A percentile compares a stretch with the other conserved stretches of the same genome.
phyloP scores from a whole-genome alignment of 1,284 basidiomycete genomes.

The Apiotrichum laibachii region DNA sequence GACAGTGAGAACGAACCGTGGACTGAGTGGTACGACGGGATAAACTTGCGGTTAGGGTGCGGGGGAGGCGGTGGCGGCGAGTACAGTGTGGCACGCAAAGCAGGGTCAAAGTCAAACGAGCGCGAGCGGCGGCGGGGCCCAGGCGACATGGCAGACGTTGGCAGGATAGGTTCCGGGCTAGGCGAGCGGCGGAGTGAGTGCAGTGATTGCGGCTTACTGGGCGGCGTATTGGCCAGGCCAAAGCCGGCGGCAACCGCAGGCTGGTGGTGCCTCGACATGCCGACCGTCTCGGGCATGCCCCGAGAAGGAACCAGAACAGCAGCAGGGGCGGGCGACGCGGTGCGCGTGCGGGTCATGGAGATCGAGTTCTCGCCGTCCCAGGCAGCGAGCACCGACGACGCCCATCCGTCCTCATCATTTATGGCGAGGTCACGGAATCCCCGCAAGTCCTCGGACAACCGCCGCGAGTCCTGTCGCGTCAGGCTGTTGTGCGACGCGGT shows the following conservation, averaged over 20 bases:
- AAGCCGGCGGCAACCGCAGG: not conserved
- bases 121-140: conserved; percentile 7
- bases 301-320: not conserved
- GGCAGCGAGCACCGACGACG: conserved; percentile 29
- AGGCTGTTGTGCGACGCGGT: not conserved
- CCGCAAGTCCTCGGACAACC: conserved; percentile 39
- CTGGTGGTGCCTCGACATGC: not conserved
- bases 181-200: not conserved
- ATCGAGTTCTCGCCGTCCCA: conserved; percentile 15
- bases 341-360: conserved; percentile 1
- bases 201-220: not conserved
- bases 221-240: not conserved
- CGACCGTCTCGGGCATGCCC: not conserved
- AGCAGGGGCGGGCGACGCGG: not conserved
- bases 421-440: conserved; percentile 33
- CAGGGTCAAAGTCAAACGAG: conserved; percentile 11
- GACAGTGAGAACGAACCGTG: not conserved
- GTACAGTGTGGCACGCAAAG: conserved; percentile 9
- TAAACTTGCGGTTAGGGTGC: not conserved
- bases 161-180: not conserved
- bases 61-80: conserved; percentile 18
- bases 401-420: conserved; percentile 35
- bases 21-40: not conserved
- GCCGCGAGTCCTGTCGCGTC: conserved; percentile 3
- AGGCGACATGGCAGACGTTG: not conserved